Conservation (phyloP, 1,284 basidiomycete species). For the Naganishia liquefaciens region DNA sequence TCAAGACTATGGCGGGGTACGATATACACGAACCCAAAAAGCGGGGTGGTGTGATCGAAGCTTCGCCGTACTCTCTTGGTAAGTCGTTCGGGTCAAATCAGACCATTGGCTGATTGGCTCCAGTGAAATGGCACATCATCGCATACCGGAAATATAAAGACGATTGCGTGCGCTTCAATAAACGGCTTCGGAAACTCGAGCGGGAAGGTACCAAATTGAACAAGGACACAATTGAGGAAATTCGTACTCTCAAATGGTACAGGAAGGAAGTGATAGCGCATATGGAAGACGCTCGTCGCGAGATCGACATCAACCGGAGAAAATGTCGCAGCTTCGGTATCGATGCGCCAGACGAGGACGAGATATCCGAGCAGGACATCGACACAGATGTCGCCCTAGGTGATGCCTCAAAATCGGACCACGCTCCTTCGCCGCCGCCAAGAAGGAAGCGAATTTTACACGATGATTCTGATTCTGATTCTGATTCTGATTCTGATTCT, state of each 20-base stretch:
- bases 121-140: slow-evolving; percentile 22
- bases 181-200: slow-evolving; percentile 10
- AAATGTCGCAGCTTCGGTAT: neutral
- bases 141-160: slow-evolving; percentile 22
- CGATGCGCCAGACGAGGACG: neutral
- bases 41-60: neutral
- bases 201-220: slow-evolving; percentile 3
- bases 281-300: slow-evolving; percentile 11
- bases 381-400: slow-evolving; percentile 19
- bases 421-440: slow-evolving; percentile 2
- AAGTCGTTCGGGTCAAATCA: neutral
- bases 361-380: slow-evolving; percentile 14
- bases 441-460: slow-evolving; percentile 11
- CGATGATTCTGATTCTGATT: neutral
- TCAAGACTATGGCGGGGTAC: slow-evolving; percentile 5
- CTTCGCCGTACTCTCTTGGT: slow-evolving; percentile 16
- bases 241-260: slow-evolving; percentile 5
- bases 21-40: neutral
- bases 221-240: neutral
- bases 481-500: neutral
- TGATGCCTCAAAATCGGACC: neutral
- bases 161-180: slow-evolving; percentile 8
- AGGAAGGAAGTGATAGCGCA: slow-evolving; percentile 11
- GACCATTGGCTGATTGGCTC: neutral
- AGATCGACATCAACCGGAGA: slow-evolving; percentile 18